These are phyloP conservation scores for Picochlorum sp. DNA, from an alignment of 139 green algal species.

Conservation along the genomic window DNA sequence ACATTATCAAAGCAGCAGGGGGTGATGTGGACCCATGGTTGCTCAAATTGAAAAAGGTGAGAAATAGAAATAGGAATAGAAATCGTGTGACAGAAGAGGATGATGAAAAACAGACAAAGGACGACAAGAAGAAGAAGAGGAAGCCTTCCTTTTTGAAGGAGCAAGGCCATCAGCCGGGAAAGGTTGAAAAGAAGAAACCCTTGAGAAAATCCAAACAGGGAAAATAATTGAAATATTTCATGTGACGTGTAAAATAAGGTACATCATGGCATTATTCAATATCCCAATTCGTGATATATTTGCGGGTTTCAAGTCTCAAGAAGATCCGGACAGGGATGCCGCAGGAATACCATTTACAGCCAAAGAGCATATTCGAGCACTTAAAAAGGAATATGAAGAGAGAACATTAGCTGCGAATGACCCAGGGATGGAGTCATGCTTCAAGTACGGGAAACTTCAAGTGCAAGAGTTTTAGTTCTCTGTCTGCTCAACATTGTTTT, in stretches of 20 bases:
- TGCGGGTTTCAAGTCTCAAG: too few species aligned
- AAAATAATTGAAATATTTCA: too few species aligned
- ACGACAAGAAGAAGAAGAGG: constrained; percentile 8
- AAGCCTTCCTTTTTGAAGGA: not conserved
- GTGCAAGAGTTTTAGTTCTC: too few species aligned
- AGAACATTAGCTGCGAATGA: not conserved
- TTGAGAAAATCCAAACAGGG: too few species aligned
- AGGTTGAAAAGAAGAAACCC: not conserved
- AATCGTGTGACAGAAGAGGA: not conserved
- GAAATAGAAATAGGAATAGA: constrained; percentile 12
- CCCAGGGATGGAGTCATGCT: not conserved
- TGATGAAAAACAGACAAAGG: constrained; percentile 8
- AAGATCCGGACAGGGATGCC: not conserved
- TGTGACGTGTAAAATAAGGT: too few species aligned
- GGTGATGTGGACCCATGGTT: constrained; percentile 72
- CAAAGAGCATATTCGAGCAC: not conserved
- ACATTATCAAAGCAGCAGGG: constrained; percentile 50
- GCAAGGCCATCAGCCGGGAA: not conserved
- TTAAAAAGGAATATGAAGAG: constrained; percentile 2
- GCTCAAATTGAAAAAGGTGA: constrained; percentile 50
- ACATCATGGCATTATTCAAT: too few species aligned
- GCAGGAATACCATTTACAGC: too few species aligned
- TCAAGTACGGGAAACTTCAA: not conserved
- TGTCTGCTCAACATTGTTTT: not conserved
- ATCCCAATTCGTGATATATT: too few species aligned